Base-by-base conservation (phyloP, 371 early-diverging fungal species). In the Nosema bombycis region DNA sequence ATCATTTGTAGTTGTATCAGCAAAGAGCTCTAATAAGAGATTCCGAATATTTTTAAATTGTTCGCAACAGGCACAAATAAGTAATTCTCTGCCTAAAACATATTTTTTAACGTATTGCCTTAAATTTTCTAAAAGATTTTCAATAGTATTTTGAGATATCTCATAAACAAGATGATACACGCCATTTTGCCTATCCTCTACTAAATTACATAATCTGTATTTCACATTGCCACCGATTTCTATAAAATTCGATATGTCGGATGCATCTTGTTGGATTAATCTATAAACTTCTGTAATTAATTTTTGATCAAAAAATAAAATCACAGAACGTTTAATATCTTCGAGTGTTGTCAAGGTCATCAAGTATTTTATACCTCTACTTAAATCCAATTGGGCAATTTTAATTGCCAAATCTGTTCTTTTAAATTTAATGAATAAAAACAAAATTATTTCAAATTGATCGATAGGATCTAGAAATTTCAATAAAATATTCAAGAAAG, bases 391-490 rank as follows among this genome's bases (percentile, higher is more conserved):
- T 60, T 26, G 63, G n/a, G 69, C 30, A 24, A 63, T 26, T 30
- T 18, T 18, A 67, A 75, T 29, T 29, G 69, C 66, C 30, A 75
- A 38, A 67, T 75, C 75, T 1, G 56, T 67, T 32, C 75, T 34
- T n/a, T 57, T 58, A 29, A 62, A 60, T 56, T 75, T 75, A 21
- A 75, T 61, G 10, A 75, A 38, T 26, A 67, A 37, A 56, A 46
- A 75, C 32, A 63, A 32, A 23, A n/a, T 24, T 67, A 75, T 67
- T 55, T 67, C 57, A 36, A 57, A 60, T n/a, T 74, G 63, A 3
- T 46, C 46, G 18, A 46, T 18, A 46, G 18, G 6, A 46, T 46
- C 18, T 46, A 46, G 46, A 46, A 10, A 10, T 46, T 46, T 46
- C 6, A 46, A 46, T 10, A 46, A 18, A 10, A 10, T 18, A 46